A percentile compares a stretch with the other conserved stretches of the same genome.
Conservation (phyloP, 108 stramenopile genomes). For the Nitzschia palea region DNA sequence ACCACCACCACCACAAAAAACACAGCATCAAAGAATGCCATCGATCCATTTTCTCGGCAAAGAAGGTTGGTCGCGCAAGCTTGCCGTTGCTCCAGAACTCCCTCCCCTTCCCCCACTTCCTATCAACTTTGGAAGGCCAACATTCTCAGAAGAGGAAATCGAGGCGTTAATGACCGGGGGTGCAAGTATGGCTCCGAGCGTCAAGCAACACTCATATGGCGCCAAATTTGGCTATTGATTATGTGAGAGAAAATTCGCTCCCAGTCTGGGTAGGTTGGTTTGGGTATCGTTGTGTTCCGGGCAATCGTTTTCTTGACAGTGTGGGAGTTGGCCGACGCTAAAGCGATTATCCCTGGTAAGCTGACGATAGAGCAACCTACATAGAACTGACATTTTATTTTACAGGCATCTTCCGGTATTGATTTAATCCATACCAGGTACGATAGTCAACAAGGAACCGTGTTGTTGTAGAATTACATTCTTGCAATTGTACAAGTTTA, state of each 20-base stretch:
- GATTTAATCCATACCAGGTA: no score
- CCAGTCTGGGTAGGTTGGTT: no score
- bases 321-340: no score
- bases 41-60: slow-evolving; percentile 94
- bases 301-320: no score
- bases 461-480: no score
- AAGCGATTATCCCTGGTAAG: no score
- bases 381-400: no score
- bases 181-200: slow-evolving; percentile 59
- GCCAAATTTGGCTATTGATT: slow-evolving; percentile 17
- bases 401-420: no score
- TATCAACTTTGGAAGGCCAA: slow-evolving; percentile 83
- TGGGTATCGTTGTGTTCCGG: no score
- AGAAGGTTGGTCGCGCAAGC: slow-evolving; percentile 65
- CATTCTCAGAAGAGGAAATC: slow-evolving; percentile 89
- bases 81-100: slow-evolving; percentile 21
- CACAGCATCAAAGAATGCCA: slow-evolving; percentile 47
- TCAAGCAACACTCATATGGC: slow-evolving; percentile 23
- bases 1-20: neutral
- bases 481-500: no score
- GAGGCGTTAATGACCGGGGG: slow-evolving; percentile 86
- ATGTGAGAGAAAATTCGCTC: neutral
- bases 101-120: slow-evolving; percentile 20
- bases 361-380: no score
- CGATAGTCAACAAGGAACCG: no score